Conservation (phyloP, 1,139 yeast species). For the Yamadazyma spencermartinsiae region DNA sequence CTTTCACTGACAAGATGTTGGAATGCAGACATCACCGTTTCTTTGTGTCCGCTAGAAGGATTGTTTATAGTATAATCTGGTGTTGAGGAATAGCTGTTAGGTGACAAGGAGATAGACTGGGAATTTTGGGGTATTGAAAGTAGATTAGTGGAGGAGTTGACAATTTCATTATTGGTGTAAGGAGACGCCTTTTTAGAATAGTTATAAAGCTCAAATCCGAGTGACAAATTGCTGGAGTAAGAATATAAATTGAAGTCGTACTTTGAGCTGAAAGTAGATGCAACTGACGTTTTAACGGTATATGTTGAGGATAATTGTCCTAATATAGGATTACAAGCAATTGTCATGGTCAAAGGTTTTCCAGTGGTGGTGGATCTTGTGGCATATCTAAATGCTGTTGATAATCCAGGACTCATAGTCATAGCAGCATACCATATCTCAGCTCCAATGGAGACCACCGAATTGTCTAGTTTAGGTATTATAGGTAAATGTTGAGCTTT, state of each 20-base stretch:
- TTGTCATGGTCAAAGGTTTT: slow-evolving; percentile 84
- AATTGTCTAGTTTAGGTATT: slow-evolving; percentile 44
- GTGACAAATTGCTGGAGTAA: slow-evolving; percentile 79
- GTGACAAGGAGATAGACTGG: slow-evolving; percentile 7
- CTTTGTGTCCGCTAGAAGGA: slow-evolving; percentile 20
- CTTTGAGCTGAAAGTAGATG: slow-evolving; percentile 77
- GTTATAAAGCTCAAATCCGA: slow-evolving; percentile 85
- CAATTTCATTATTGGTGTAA: slow-evolving; percentile 6
- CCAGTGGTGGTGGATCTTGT: slow-evolving; percentile 86
- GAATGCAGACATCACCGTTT: slow-evolving; percentile 53
- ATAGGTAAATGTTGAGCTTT: slow-evolving; percentile 17
- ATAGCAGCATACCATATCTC: slow-evolving; percentile 89
- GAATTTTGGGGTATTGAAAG: background rate
- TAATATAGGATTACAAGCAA: slow-evolving; percentile 84
- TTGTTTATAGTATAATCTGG: slow-evolving; percentile 10
- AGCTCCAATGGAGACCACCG: slow-evolving; percentile 70
- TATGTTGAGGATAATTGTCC: slow-evolving; percentile 91
- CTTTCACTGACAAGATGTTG: slow-evolving; percentile 52
- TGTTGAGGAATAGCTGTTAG: slow-evolving; percentile 26
- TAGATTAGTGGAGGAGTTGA: slow-evolving; percentile 4
- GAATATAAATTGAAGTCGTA: slow-evolving; percentile 92
- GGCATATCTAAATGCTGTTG: slow-evolving; percentile 81
- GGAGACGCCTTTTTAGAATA: slow-evolving; percentile 23
- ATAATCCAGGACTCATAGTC: slow-evolving; percentile 81
- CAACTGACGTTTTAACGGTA: slow-evolving; percentile 76